A percentile compares a stretch with the other conserved stretches of the same genome.
Evolutionary conservation across 345 rosid genomes (phyloP).

Genomic region (Litchi chinensis): DNA sequence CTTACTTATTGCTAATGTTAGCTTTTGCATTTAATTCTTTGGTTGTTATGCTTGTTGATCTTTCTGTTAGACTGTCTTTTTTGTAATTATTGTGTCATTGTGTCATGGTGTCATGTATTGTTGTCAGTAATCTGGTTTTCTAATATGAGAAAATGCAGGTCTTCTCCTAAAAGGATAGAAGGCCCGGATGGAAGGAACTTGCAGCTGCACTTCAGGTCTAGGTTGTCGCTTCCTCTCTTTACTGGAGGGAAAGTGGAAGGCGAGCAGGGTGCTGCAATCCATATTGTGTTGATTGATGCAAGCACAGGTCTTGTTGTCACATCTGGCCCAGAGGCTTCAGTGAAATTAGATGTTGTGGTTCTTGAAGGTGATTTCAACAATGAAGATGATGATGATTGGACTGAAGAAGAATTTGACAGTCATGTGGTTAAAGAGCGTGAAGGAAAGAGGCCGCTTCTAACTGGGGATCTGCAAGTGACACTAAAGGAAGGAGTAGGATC

Average conservation of each 20-base stretch:
- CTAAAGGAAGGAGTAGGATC: constrained; percentile 95
- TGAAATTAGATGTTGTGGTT: constrained; percentile 78
- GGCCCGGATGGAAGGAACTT: constrained; percentile 79
- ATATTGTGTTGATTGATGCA: constrained; percentile 65
- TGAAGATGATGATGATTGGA: constrained; percentile 84
- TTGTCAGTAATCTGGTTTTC: constrained; percentile 13
- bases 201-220: constrained; percentile 82
- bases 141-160: constrained; percentile 40
- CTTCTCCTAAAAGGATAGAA: constrained; percentile 79
- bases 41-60: constrained; percentile 3
- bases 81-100: not conserved
- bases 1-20: not conserved
- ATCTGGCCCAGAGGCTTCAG: constrained; percentile 73
- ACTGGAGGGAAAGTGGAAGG: constrained; percentile 99
- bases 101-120: not conserved
- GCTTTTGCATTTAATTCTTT: not conserved
- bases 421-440: constrained; percentile 96
- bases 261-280: constrained; percentile 92
- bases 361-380: constrained; percentile 95
- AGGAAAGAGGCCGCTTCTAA: constrained; percentile 88
- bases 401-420: constrained; percentile 76
- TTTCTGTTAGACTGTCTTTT: not conserved
- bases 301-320: constrained; percentile 70
- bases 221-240: constrained; percentile 87
- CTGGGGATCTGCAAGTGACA: constrained; percentile 83